Base-by-base conservation (phyloP, 352 stramenopile species). In the Elongisporangium anandrum region DNA sequence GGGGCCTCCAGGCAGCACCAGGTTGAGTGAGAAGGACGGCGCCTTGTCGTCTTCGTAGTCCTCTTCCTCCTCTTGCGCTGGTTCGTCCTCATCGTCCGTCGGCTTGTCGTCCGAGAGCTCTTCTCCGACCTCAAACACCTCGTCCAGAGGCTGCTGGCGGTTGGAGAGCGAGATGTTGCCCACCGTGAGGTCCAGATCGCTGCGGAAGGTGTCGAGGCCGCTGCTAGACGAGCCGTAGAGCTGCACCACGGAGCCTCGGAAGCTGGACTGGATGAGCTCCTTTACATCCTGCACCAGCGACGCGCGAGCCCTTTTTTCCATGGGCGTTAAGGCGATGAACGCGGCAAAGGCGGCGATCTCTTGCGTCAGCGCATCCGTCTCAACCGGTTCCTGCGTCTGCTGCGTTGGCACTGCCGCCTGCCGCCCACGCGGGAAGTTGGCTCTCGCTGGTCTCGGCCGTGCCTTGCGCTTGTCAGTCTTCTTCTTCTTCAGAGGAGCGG, bases 171-270 rank as follows among this genome's bases (percentile, higher is more conserved):
- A 57, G 8, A 87, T 65, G 59, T 86, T 81, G 15, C 82, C 80
- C 12, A 92, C 76, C 1, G 80, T 85, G 49, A 92, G 79, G 58
- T 92, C 82, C 52, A 92, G 38, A 52, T 92, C 82, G 60, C 82
- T 92, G 0, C 82, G 75, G 54, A 92, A 92, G 5, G 79, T 92
- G 52, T 90, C 79, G 20, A 92, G 61, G 0, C 79, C 78, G 12
- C 74, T 88, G 50, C 72, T 88, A 9, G 79, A 92, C 15, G 82
- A 92, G 9, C 82, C 82, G 54, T 89, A 92, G 19, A 90, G 65
- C 52, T 85, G 63, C 23, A 92, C 78, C 0, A 62, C 71, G 0
- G 79, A 77, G 17, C 59, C 52, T 22, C 71, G 64, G 52, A 87
- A 92, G 0, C 65, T 59, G 7, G 62, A 52, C 19, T 47, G 56